Conservation (phyloP, 805 yeast species). For the Candida endomychidarum region DNA sequence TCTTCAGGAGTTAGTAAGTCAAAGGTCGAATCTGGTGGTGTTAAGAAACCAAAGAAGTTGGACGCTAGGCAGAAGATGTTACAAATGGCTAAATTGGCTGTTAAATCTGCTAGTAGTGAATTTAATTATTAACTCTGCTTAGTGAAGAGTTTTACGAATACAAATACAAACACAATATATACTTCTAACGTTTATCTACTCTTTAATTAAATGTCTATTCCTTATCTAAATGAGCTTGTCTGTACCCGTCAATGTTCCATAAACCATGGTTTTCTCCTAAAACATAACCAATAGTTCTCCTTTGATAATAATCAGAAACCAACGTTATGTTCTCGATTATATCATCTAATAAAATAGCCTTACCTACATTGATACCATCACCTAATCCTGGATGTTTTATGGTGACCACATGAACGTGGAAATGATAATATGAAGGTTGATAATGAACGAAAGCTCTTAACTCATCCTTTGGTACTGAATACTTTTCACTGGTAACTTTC, state of each 20-base stretch:
- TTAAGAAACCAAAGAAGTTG: constrained; percentile 49
- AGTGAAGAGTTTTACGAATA: too few relatives aligned
- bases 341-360: constrained; percentile 79
- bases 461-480: constrained; percentile 50
- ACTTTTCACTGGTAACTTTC: constrained; percentile 39
- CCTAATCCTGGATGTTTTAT: constrained; percentile 67
- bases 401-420: constrained; percentile 89
- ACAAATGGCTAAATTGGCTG: constrained; percentile 69
- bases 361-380: constrained; percentile 69
- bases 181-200: too few relatives aligned
- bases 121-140: constrained; percentile 68
- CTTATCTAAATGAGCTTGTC: constrained; percentile 13
- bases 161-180: too few relatives aligned
- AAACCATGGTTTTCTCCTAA: constrained; percentile 78
- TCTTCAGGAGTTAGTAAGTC: constrained; percentile 30
- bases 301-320: constrained; percentile 57
- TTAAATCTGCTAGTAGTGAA: constrained; percentile 64
- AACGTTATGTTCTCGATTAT: constrained; percentile 68
- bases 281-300: constrained; percentile 60
- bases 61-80: constrained; percentile 74
- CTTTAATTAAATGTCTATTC: constrained; percentile 3
- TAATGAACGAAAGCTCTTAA: constrained; percentile 83
- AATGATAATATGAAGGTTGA: constrained; percentile 95
- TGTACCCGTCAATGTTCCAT: constrained; percentile 47
- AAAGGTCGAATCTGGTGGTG: constrained; percentile 5